These are phyloP conservation scores for Paraurostyla sp. DNA, from an alignment of 73 alveolate genomes.

Conservation along the genomic window DNA sequence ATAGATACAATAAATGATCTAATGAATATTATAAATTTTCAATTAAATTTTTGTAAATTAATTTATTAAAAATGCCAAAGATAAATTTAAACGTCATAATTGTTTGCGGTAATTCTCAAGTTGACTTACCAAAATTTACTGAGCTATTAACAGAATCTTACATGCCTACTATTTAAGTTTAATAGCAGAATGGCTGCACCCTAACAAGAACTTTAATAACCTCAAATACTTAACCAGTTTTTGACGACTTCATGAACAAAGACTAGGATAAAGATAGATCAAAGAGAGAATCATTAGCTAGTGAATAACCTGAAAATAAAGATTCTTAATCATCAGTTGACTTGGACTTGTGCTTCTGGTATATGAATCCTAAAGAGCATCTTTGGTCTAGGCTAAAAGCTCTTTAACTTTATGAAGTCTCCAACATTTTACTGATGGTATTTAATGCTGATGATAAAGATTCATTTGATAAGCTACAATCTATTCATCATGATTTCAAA, in stretches of 20 bases:
- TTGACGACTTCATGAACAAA: neutral
- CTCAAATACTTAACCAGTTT: neutral
- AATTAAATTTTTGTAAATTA: too few relatives aligned
- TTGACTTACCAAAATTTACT: neutral
- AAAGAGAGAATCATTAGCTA: too few relatives aligned
- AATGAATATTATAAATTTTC: too few relatives aligned
- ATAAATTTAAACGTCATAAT: constrained; percentile 6
- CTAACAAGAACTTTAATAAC: neutral
- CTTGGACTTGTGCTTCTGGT: neutral
- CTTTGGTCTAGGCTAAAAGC: constrained; percentile 28
- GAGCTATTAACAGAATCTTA: constrained; percentile 7
- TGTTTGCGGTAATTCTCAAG: neutral
- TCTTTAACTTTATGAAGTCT: neutral
- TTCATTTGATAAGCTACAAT: neutral
- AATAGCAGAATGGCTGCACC: constrained; percentile 8
- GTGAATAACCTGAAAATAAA: neutral
- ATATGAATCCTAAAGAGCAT: constrained; percentile 29
- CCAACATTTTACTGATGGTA: constrained; percentile 6
- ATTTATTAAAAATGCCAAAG: constrained; percentile 2
- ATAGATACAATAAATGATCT: too few relatives aligned
- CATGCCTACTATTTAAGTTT: neutral
- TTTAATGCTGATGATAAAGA: constrained; percentile 40
- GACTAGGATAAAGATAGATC: too few relatives aligned
- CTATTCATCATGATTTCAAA: constrained; percentile 9
- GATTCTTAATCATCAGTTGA: neutral